These are phyloP conservation scores for Solanum clarkiae DNA, from an alignment of 257 asterid genomes.

Conservation along the genomic window DNA sequence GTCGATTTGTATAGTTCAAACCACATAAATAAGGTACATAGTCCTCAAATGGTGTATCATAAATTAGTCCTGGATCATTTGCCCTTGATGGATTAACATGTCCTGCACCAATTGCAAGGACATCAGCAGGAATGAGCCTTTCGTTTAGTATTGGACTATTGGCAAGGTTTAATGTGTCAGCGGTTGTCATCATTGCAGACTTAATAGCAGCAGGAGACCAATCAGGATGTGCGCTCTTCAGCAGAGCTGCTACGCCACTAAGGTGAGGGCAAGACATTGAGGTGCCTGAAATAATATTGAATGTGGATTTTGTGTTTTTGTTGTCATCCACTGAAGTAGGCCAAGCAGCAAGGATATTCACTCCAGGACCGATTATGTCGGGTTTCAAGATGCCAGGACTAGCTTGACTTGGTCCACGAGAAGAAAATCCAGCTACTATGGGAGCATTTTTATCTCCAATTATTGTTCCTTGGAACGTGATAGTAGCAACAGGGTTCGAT, in stretches of 20 bases:
- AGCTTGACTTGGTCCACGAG: conserved; percentile 27
- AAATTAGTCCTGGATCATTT: conserved; percentile 34
- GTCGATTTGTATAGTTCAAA: conserved; percentile 17
- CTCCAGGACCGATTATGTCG: conserved; percentile 55
- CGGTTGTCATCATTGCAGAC: conserved; percentile 48
- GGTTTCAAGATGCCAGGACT: conserved; percentile 52
- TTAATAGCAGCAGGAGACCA: conserved; percentile 47
- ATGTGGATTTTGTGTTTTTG: conserved; percentile 12
- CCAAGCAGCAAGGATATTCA: conserved; percentile 44
- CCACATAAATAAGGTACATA: conserved; percentile 32
- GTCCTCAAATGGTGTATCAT: conserved; percentile 30
- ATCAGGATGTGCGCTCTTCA: conserved; percentile 27
- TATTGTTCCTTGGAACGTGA: conserved; percentile 28
- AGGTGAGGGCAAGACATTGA: conserved; percentile 49
- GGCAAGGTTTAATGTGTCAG: conserved; percentile 17
- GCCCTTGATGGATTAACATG: conserved; percentile 37
- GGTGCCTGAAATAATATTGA: conserved; percentile 39
- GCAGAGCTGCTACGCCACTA: conserved; percentile 30
- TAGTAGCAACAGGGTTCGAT: conserved; percentile 3
- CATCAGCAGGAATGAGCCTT: conserved; percentile 13
- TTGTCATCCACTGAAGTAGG: conserved; percentile 17
- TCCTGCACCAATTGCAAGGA: conserved; percentile 31
- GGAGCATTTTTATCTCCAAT: conserved; percentile 33
- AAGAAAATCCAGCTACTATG: conserved; percentile 25
- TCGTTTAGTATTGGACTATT: conserved; percentile 17